A percentile compares a stretch with the other conserved stretches of the same genome.
phyloP scores from a whole-genome alignment of 768 basidiomycete species.

The Boletales sp. region DNA sequence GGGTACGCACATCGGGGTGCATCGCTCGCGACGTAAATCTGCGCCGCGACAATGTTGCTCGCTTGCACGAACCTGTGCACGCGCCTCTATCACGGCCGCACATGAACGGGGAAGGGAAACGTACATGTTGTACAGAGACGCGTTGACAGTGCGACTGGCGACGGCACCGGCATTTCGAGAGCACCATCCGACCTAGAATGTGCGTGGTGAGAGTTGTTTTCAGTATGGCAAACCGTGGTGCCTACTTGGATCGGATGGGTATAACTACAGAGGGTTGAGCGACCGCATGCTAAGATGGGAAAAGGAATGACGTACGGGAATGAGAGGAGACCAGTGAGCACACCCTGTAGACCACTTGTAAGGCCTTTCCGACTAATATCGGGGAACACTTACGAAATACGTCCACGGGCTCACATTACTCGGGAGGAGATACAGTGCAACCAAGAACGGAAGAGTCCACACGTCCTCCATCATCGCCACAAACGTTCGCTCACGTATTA shows the following conservation, averaged over 20 bases:
- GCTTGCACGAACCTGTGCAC: slow-evolving; percentile 40
- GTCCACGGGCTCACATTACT: slow-evolving; percentile 49
- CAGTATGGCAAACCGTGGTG: no score
- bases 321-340: slow-evolving; percentile 43
- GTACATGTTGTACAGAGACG: slow-evolving; percentile 57
- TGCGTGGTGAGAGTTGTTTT: background rate
- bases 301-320: slow-evolving; percentile 34
- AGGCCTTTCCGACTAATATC: background rate
- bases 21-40: slow-evolving; percentile 58
- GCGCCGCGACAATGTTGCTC: slow-evolving; percentile 41
- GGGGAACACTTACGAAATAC: slow-evolving; percentile 41
- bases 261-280: slow-evolving; percentile 26
- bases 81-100: no score
- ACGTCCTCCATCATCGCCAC: slow-evolving; percentile 52
- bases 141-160: slow-evolving; percentile 56
- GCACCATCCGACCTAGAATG: slow-evolving; percentile 47
- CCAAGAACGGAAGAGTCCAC: slow-evolving; percentile 60
- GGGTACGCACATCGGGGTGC: slow-evolving; percentile 46
- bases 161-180: slow-evolving; percentile 59
- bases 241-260: slow-evolving; percentile 48
- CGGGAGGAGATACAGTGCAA: slow-evolving; percentile 51
- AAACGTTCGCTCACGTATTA: slow-evolving; percentile 49
- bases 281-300: background rate
- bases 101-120: background rate
- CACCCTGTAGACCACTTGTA: slow-evolving; percentile 26